phyloP scores from a whole-genome alignment of 225 moss, liverwort and hornwort species.

The Rhytidiadelphus loreus region DNA sequence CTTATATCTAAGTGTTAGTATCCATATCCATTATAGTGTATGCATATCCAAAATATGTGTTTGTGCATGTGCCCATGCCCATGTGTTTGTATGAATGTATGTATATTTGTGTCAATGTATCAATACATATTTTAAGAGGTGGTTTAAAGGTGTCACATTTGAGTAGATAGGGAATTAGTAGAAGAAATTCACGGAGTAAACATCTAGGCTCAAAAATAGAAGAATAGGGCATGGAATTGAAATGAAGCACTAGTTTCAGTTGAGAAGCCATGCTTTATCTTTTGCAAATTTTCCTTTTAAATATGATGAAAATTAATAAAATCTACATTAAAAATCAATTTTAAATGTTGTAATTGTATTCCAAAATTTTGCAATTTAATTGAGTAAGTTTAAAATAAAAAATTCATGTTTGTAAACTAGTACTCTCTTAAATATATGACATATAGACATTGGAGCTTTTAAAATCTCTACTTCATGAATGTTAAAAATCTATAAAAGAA shows the following conservation, averaged over 20 bases:
- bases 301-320: too few species aligned
- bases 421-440: not conserved
- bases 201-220: rapidly evolving
- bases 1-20: rapidly evolving
- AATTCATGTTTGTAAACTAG: not conserved
- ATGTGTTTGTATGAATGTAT: rapidly evolving
- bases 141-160: rapidly evolving
- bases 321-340: too few species aligned
- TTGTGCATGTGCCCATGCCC: rapidly evolving
- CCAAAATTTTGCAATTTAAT: not conserved
- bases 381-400: too few species aligned
- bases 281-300: not conserved
- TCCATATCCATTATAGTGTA: not conserved
- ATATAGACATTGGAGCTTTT: not conserved
- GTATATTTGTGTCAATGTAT: not conserved
- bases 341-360: not conserved
- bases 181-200: too few species aligned
- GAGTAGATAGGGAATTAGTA: too few species aligned
- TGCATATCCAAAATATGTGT: rapidly evolving
- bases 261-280: not conserved
- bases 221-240: rapidly evolving
- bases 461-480: not conserved
- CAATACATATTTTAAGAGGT: not conserved
- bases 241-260: not conserved
- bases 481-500: not conserved